Conservation (phyloP, 495 filamentous ascomycete genomes). For the Astrothelium macrocarpum region DNA sequence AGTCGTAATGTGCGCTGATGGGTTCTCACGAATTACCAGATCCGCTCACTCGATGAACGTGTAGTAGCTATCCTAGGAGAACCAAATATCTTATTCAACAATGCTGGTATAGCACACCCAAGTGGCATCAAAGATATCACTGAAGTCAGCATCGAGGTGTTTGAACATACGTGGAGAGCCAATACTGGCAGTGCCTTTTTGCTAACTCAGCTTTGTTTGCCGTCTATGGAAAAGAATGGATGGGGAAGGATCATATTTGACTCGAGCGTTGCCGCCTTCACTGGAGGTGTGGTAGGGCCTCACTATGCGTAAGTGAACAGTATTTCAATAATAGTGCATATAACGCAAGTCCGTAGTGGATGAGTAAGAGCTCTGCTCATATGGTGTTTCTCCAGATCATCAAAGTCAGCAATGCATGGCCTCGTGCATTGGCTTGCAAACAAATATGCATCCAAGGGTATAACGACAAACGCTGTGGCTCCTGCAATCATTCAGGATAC, state of each 20-base stretch:
- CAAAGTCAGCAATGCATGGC: slow-evolving; percentile 26
- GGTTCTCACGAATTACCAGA: slow-evolving; percentile 5
- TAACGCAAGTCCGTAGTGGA: background rate
- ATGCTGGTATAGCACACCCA: slow-evolving; percentile 23
- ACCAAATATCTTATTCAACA: slow-evolving; percentile 32
- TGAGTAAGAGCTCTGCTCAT: background rate
- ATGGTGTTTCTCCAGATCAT: background rate
- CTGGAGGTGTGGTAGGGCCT: slow-evolving; percentile 31
- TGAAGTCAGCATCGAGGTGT: slow-evolving; percentile 26
- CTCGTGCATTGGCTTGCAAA: slow-evolving; percentile 29
- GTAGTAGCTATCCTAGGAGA: slow-evolving; percentile 19
- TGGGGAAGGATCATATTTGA: slow-evolving; percentile 28
- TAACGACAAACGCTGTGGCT: slow-evolving; percentile 32
- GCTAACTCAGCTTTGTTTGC: slow-evolving; percentile 29
- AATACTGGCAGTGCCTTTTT: slow-evolving; percentile 27
- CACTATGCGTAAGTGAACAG: slow-evolving; percentile 29
- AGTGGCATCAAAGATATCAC: slow-evolving; percentile 23
- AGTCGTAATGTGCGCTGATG: background rate
- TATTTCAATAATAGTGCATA: background rate
- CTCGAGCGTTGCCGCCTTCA: slow-evolving; percentile 25
- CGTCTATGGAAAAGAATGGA: slow-evolving; percentile 24
- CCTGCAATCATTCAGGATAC: slow-evolving; percentile 29
- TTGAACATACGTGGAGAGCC: slow-evolving; percentile 25
- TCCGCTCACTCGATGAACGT: slow-evolving; percentile 23
- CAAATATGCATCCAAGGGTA: slow-evolving; percentile 25